A percentile compares a stretch with the other conserved stretches of the same genome.
phyloP scores from a whole-genome alignment of 2,329 filamentous ascomycete species.

The Pseudovirgaria hyperparasitica region DNA sequence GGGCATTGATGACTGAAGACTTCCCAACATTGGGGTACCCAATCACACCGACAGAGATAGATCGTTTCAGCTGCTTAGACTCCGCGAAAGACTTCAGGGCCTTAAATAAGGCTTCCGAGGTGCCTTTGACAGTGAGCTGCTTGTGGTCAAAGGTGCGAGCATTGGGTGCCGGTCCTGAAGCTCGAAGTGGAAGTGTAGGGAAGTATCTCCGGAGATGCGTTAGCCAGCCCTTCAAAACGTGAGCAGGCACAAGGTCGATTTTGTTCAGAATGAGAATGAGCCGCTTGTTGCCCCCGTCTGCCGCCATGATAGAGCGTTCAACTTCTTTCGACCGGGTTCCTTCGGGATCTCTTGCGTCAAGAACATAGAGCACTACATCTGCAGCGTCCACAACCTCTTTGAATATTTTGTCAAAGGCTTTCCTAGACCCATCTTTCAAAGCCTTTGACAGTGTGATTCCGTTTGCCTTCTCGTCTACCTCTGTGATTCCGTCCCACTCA shows the following conservation, averaged over 20 bases:
- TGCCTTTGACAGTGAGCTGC: constrained; percentile 74
- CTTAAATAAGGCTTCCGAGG: constrained; percentile 72
- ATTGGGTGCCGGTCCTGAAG: constrained; percentile 69
- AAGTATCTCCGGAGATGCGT: constrained; percentile 75
- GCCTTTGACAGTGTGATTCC: constrained; percentile 13
- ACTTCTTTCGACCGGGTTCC: constrained; percentile 83
- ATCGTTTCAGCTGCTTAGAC: constrained; percentile 71
- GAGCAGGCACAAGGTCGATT: constrained; percentile 77
- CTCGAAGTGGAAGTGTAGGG: constrained; percentile 79
- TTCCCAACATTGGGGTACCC: constrained; percentile 95
- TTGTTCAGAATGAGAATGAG: constrained; percentile 91
- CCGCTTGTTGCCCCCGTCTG: constrained; percentile 68
- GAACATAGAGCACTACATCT: constrained; percentile 84
- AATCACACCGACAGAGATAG: constrained; percentile 83
- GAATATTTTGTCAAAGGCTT: constrained; percentile 90
- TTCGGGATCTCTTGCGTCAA: constrained; percentile 84
- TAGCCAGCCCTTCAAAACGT: constrained; percentile 76
- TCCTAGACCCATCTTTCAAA: constrained; percentile 54
- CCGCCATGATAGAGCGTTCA: constrained; percentile 84
- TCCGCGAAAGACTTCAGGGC: constrained; percentile 83
- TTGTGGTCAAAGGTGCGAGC: constrained; percentile 88
- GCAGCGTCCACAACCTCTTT: constrained; percentile 82
- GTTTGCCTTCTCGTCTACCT: constrained; percentile 34
- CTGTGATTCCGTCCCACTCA: constrained; percentile 33
- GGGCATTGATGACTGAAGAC: constrained; percentile 89